These are phyloP conservation scores for Ceratopteris richardii DNA, from an alignment of 75 land plant genomes.

Conservation along the genomic window DNA sequence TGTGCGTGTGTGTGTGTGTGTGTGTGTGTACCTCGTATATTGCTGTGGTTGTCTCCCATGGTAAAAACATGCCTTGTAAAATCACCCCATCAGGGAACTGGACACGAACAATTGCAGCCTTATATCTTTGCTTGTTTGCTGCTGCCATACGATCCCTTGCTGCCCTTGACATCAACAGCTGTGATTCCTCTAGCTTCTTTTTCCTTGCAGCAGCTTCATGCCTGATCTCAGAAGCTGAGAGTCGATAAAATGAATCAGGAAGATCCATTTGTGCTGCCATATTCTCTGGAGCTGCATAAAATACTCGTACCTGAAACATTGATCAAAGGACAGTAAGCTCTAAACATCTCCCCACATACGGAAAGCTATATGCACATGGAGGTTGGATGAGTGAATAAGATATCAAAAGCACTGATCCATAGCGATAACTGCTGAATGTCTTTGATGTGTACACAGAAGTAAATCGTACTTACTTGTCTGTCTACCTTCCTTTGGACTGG, in stretches of 20 bases:
- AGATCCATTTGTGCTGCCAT: constrained; percentile 60
- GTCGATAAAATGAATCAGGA: constrained; percentile 68
- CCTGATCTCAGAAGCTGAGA: constrained; percentile 55
- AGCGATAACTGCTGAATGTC: too few species aligned
- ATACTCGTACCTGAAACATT: constrained; percentile 49
- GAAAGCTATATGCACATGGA: background rate
- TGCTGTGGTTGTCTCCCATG: constrained; percentile 52
- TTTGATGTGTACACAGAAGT: background rate
- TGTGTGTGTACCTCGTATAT: constrained; percentile 87
- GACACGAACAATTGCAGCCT: constrained; percentile 46
- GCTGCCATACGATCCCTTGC: constrained; percentile 62
- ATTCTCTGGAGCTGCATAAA: constrained; percentile 62
- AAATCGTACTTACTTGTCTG: constrained; percentile 45
- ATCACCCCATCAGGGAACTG: constrained; percentile 94
- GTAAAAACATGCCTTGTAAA: constrained; percentile 66
- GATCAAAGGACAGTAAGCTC: background rate
- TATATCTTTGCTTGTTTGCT: constrained; percentile 43
- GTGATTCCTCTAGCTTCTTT: constrained; percentile 77
- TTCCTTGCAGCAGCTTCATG: constrained; percentile 59
- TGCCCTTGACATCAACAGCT: constrained; percentile 72
- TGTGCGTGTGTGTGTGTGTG: too few species aligned
- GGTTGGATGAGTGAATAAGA: too few species aligned
- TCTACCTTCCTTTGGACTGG: constrained; percentile 40
- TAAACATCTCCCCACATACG: constrained; percentile 1
- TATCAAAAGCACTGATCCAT: too few species aligned